These are phyloP conservation scores for Fusarium sacchari DNA, from an alignment of 2,329 filamentous ascomycete genomes.

Conservation along the genomic window DNA sequence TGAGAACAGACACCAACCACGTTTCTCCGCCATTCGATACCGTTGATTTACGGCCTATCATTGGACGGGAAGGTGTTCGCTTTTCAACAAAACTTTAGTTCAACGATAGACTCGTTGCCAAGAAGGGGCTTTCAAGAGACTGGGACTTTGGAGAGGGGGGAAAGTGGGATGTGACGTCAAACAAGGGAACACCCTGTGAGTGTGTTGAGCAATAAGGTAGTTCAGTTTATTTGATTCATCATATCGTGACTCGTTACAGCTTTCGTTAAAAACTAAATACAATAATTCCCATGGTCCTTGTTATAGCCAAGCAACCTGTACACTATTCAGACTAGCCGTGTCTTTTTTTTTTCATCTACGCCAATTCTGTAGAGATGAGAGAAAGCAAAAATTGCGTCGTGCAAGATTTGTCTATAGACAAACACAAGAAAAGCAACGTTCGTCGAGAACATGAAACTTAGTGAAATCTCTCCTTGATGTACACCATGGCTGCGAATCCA, in stretches of 20 bases:
- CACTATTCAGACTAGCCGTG: slow-evolving; percentile 7
- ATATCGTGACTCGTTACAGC: slow-evolving; percentile 40
- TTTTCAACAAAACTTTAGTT: slow-evolving; percentile 7
- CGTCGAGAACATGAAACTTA: slow-evolving; percentile 35
- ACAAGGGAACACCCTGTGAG: background rate
- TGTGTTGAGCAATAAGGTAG: background rate
- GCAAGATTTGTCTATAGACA: slow-evolving; percentile 23
- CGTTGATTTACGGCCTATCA: background rate
- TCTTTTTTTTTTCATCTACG: slow-evolving; percentile 11
- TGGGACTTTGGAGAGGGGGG: slow-evolving; percentile 12
- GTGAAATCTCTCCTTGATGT: slow-evolving; percentile 72
- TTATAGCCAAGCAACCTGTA: slow-evolving; percentile 2
- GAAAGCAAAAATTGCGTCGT: slow-evolving; percentile 29
- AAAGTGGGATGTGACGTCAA: slow-evolving; percentile 37
- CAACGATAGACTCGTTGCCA: slow-evolving; percentile 12
- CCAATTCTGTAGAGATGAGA: background rate
- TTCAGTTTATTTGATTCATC: slow-evolving; percentile 19
- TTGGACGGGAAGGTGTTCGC: slow-evolving; percentile 15
- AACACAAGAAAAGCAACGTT: background rate
- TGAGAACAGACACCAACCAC: slow-evolving; percentile 28
- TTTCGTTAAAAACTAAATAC: slow-evolving; percentile 33
- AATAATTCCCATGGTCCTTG: slow-evolving; percentile 20
- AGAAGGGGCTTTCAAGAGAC: background rate
- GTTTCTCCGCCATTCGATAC: slow-evolving; percentile 11
- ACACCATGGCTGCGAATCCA: slow-evolving; percentile 73